A percentile compares a stretch with the other conserved stretches of the same genome.
Evolutionary conservation across 2,329 filamentous ascomycete species (phyloP).

Genomic region (Hypoxylon sp.): DNA sequence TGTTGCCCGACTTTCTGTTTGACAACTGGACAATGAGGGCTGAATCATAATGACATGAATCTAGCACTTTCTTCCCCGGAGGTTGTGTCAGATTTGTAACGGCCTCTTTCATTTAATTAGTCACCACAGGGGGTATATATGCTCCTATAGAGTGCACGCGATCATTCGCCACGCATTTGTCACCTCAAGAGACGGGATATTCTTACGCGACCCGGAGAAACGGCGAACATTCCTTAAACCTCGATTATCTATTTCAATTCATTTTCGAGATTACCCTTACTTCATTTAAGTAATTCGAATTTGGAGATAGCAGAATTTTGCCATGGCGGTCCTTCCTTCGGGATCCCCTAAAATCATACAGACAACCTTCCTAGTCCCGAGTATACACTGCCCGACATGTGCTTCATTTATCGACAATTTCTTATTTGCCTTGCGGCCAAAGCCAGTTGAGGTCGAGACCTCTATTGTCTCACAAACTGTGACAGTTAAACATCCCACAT

Average conservation of each 20-base stretch:
- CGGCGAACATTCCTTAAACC: not conserved
- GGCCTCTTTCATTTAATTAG: not conserved
- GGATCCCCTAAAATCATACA: conserved; percentile 14
- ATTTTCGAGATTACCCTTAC: not conserved
- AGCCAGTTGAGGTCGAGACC: conserved; percentile 15
- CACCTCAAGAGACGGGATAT: not conserved
- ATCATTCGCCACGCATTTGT: not conserved
- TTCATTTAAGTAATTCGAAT: not conserved
- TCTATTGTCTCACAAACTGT: conserved; percentile 21
- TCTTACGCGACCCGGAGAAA: not conserved
- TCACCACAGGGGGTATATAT: not conserved
- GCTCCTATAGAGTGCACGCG: not conserved
- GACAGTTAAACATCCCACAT: conserved; percentile 12
- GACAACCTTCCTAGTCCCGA: conserved; percentile 20
- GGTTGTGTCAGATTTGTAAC: not conserved
- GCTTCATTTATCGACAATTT: conserved; percentile 18
- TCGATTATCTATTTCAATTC: not conserved
- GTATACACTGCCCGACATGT: conserved; percentile 21
- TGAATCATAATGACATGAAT: not conserved
- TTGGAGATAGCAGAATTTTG: not conserved
- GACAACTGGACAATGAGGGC: not conserved
- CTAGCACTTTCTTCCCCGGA: conserved; percentile 13
- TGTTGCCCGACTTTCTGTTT: not conserved
- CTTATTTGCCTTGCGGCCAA: conserved; percentile 11
- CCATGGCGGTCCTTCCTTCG: conserved; percentile 9